Evolutionary conservation across 1,284 basidiomycete species (phyloP).

Genomic region (Ustilago bromivora): DNA sequence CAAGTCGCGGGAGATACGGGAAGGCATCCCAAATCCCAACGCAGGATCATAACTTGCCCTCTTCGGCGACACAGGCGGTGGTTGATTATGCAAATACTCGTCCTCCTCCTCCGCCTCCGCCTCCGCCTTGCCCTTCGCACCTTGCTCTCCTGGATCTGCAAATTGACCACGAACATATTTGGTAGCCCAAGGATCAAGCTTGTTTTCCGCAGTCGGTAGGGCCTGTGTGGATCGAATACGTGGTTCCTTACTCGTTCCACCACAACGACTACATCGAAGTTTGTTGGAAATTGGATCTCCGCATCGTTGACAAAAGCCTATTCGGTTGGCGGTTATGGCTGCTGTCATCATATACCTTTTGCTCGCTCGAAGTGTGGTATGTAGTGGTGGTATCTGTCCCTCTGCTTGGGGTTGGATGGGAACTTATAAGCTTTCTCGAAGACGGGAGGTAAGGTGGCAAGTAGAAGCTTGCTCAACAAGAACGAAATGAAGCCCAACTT

Average conservation of each 20-base stretch:
- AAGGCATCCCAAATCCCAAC: constrained; percentile 51
- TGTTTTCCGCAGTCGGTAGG: constrained; percentile 14
- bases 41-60: constrained; percentile 26
- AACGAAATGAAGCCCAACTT: constrained; percentile 3
- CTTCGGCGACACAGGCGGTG: constrained; percentile 34
- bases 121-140: neutral
- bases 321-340: constrained; percentile 13
- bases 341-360: neutral
- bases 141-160: neutral
- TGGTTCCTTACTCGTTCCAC: constrained; percentile 34
- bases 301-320: constrained; percentile 48
- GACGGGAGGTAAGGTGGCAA: neutral
- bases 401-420: neutral
- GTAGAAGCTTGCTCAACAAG: constrained; percentile 22
- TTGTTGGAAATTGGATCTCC: constrained; percentile 46
- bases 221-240: constrained; percentile 11
- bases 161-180: constrained; percentile 27
- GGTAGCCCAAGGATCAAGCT: constrained; percentile 36
- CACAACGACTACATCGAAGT: constrained; percentile 34
- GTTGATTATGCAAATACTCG: constrained; percentile 26
- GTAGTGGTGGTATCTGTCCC: neutral
- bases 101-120: constrained; percentile 10
- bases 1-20: constrained; percentile 52
- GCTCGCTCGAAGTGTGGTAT: neutral
- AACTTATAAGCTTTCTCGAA: neutral